Evolutionary conservation across 257 asterid genomes (phyloP), one percentile per base, ranked within the genome.

Genomic region (Fraxinus anomala): DNA sequence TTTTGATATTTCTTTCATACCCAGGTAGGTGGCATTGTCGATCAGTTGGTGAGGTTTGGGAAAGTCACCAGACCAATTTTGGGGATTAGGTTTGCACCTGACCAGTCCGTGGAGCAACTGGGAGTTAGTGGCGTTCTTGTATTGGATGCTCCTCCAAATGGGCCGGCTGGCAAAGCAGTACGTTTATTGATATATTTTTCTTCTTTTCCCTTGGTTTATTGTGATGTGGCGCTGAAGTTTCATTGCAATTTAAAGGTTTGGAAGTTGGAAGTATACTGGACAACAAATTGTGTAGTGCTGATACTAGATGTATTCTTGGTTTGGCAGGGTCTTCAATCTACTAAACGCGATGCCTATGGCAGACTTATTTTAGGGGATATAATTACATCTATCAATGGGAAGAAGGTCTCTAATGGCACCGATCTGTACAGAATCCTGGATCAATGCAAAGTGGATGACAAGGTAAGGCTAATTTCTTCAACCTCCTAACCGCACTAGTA

Each of bases 91-190:
- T 93, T 93, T 86, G 99, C 99, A 47, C 99, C 98, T 61, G 97
- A 96, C 83, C 97, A 94, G 81, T 91, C 99, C 23, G 97, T 96
- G 61, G 99, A 93, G 86, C 99, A 93, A 84, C 91, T 96, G 40
- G 99, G 98, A 82, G 97, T 96, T 44, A 92, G 96, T 51, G 98
- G 99, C 56, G 99, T 96, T 82, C 99, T 96, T 67, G 96, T 96
- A 78, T 75, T 96, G 84, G 99, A 96, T 80, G 99, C 99, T 86
- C 99, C 98, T 75, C 82, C 89, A 37, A 82, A 89, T 81, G 98
- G 97, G 76, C 99, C 99, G n/a, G 99, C 99, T 42, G 99, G 99
- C 87, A 96, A 96, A 96, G 99, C 99, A 19, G 98, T 96, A 91
- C 37, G 97, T 80, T 26, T 37, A 3, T 78, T 83, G 17, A 51